Base-by-base conservation (phyloP, 768 basidiomycete species). In the Mrakia blollopis region DNA sequence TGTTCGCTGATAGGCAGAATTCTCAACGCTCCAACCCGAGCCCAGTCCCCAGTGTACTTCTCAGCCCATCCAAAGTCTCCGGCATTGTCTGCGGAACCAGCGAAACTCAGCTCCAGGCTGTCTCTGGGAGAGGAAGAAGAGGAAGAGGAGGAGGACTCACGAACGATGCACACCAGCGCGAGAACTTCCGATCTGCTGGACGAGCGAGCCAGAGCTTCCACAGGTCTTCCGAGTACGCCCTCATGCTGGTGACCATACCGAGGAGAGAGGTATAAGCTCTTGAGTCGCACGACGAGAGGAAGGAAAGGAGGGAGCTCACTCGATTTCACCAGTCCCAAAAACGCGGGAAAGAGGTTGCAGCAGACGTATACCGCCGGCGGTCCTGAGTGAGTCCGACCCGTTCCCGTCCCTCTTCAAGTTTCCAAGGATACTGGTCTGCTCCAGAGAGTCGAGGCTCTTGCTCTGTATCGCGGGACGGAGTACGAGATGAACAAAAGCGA, bases 271-370 rank as follows among this genome's bases (percentile, higher is more conserved):
- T 16, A 50, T 57, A 10, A 57, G 62, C n/a, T 57, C 10, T 9
- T 57, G 57, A 9, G n/a, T 9, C 52, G 28, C n/a, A n/a, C 16
- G 47, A 50, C 16, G 47, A 14, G 21, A 6, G 25, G 1, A 10
- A 57, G 9, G 57, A 13, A 4, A 28, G 5, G 11, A 50, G 21
- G 60, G 35, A 32, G 74, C 67, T 44, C 60, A 69, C 67, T 78
- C 71, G 2, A 78, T 30, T 68, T 78, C 74, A 35, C 74, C 69
- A 5, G 74, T 75, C 14, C 65, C 74, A 21, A 75, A 50, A 21
- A 75, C 47, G 8, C 44, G 44, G 44, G 44, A 11, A 44, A 9
- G 44, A 44, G 44, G 44, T 14, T 44, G 44, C 44, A 44, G 44
- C 44, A 44, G 44, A 44, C 11, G 2, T 44, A 44, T 44, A 44